Evolutionary conservation across 148 eudicot species (phyloP).

Genomic region (Nepenthes mirabilis): DNA sequence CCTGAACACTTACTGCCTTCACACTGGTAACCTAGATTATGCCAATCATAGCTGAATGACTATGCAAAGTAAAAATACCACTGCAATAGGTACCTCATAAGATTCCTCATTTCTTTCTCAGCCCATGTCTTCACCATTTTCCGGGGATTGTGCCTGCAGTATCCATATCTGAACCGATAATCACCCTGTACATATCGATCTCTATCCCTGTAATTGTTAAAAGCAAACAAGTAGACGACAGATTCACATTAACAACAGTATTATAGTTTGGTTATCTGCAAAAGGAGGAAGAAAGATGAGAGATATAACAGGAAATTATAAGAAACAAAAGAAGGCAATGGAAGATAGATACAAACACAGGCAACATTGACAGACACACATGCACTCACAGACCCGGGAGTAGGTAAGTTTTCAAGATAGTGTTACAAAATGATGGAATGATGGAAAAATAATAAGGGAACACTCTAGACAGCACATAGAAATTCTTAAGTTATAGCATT

Average conservation of each 20-base stretch:
- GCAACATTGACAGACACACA: too few relatives aligned
- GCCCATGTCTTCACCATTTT: slow-evolving; percentile 99
- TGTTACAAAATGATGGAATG: too few relatives aligned
- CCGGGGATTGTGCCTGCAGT: slow-evolving; percentile 92
- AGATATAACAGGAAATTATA: neutral
- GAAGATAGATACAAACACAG: neutral
- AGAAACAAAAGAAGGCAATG: neutral
- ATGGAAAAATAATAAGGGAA: too few relatives aligned
- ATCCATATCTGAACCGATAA: slow-evolving; percentile 88
- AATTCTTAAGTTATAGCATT: too few relatives aligned
- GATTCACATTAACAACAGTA: neutral
- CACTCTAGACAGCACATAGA: too few relatives aligned
- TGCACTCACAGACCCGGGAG: too few relatives aligned
- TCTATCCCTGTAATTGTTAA: slow-evolving; percentile 55
- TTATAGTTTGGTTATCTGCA: neutral
- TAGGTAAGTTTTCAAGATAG: too few relatives aligned
- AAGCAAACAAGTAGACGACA: neutral
- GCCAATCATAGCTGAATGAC: neutral
- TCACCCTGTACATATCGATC: slow-evolving; percentile 94
- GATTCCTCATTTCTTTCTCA: slow-evolving; percentile 98
- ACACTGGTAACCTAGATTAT: too few relatives aligned
- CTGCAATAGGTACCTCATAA: slow-evolving; percentile 52
- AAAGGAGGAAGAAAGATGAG: neutral
- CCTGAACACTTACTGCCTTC: too few relatives aligned
- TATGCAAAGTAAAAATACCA: neutral